phyloP scores from a whole-genome alignment of 495 filamentous ascomycete species.

The Tuber umbilicatum region DNA sequence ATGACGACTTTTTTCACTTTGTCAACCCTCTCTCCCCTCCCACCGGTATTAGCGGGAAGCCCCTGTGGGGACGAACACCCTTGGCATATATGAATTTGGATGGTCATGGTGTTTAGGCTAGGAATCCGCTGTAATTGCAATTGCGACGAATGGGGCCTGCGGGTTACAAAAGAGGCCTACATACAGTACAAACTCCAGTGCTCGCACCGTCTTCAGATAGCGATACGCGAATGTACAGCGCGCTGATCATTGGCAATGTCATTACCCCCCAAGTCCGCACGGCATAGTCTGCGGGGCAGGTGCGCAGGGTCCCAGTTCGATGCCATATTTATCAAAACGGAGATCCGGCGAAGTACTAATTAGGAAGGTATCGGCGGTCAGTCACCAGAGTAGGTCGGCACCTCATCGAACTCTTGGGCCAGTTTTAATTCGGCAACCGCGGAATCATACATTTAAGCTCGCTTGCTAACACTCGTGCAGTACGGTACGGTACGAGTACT shows the following conservation, averaged over 20 bases:
- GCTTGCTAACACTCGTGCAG: not conserved
- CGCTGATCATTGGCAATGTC: not conserved
- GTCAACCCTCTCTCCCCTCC: not conserved
- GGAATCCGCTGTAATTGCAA: not conserved
- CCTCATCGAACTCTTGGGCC: not conserved
- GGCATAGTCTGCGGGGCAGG: not conserved
- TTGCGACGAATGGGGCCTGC: not conserved
- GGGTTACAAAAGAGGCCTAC: not conserved
- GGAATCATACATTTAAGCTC: not conserved
- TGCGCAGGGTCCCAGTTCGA: not conserved
- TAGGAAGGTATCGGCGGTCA: not conserved
- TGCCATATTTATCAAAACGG: not conserved
- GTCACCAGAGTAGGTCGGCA: not conserved
- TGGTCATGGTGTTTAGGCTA: not conserved
- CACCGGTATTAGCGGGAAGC: not conserved
- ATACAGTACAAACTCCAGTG: not conserved
- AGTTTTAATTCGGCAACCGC: not conserved
- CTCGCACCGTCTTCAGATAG: not conserved
- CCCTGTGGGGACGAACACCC: not conserved
- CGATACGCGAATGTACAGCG: not conserved
- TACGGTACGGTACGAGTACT: not conserved
- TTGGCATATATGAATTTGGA: not conserved
- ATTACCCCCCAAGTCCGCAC: not conserved
- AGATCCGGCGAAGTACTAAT: not conserved
- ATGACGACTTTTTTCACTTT: not conserved